Evolutionary conservation across 352 stramenopile species (phyloP).

Genomic region (Phytophthora agathidicida): DNA sequence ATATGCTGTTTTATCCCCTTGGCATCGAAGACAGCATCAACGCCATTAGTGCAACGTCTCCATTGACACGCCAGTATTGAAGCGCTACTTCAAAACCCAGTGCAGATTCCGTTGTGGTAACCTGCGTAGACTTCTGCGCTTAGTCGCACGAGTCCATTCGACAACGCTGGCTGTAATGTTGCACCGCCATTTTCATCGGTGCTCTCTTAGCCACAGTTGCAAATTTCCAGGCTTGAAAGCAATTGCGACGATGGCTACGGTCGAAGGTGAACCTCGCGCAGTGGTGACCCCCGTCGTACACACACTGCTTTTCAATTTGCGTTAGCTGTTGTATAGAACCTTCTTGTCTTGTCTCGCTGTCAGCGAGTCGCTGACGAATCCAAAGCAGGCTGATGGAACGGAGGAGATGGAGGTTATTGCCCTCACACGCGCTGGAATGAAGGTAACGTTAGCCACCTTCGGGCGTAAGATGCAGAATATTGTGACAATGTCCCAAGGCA

Average conservation of each 20-base stretch:
- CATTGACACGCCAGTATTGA: too few species aligned
- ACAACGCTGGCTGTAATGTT: too few species aligned
- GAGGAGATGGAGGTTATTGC: conserved; percentile 81
- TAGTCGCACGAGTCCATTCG: too few species aligned
- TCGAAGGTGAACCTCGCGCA: conserved; percentile 12
- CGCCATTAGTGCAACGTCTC: conserved; percentile 9
- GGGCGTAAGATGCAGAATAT: conserved; percentile 59
- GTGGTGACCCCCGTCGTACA: conserved; percentile 23
- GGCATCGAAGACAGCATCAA: conserved; percentile 7
- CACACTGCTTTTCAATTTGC: not conserved
- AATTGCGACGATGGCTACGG: conserved; percentile 18
- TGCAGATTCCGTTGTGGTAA: too few species aligned
- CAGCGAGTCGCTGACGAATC: too few species aligned
- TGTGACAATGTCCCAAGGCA: conserved; percentile 72
- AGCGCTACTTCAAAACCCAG: too few species aligned
- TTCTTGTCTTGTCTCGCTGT: not conserved
- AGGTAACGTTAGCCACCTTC: conserved; percentile 67
- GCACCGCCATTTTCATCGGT: too few species aligned
- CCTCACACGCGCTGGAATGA: conserved; percentile 63
- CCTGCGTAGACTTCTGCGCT: too few species aligned
- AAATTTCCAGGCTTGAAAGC: not conserved
- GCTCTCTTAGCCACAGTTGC: not conserved
- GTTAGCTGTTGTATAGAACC: not conserved
- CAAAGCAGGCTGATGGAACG: conserved; percentile 75
- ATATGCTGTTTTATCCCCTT: conserved; percentile 10